Evolutionary conservation across 768 basidiomycete genomes (phyloP), one percentile per base, ranked within the genome.

Genomic region (Podaxis sp.): DNA sequence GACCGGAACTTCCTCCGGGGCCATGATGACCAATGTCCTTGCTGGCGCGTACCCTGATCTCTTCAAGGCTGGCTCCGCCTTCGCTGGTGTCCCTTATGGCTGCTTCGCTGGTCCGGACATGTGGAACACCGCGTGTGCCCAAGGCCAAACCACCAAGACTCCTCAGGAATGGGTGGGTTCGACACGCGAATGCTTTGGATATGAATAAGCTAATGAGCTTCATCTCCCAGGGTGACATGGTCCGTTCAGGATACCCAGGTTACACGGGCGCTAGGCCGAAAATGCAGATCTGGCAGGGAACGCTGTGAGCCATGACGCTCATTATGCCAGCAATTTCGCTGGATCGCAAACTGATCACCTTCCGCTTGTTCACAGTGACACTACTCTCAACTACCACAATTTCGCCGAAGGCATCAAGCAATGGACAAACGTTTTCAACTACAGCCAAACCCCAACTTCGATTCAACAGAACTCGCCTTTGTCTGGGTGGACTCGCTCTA

Each of bases 21-120:
- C 78, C 0, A 86, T 85, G 85, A 85, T 85, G 84, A 85, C 84
- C 60, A 82, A 80, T 66, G 83, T 85, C 25, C 73, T 85, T 46
- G 72, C 74, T 52, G 84, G 82, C 37, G 79, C 81, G 13, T 84
- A 85, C 72, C 84, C 84, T 12, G 80, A 85, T 59, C 68, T 86
- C 50, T 82, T 84, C 74, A 62, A 65, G 43, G 85, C 82, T 13
- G 82, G 79, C 25, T 64, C 79, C 33, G 79, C 76, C 19, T 81
- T 78, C 69, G 80, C 83, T 41, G 83, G 84, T 55, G 84, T 85
- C 40, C 77, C 84, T 11, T 83, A 78, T 63, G 83, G 76, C 6
- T 85, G 84, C 73, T 85, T 85, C 71, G 79, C 76, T 25, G 81
- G 80, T 4, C 65, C 82, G 12, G 72, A 75, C 57, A 66, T 75